phyloP scores from a whole-genome alignment of 2,329 filamentous ascomycete genomes.

The Xylariaceae sp. region DNA sequence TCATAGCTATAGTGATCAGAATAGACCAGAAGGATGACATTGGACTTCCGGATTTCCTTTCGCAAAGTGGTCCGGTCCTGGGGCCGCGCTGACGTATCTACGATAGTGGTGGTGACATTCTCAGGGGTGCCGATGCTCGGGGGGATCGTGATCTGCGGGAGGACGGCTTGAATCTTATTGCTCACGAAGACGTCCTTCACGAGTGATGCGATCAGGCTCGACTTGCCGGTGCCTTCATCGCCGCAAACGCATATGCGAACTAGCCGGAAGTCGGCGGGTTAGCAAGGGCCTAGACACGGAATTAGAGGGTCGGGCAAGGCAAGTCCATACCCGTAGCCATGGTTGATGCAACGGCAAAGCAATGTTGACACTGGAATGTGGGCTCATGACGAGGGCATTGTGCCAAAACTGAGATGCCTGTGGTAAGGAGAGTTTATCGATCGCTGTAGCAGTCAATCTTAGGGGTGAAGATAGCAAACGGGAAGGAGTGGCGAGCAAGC shows the following conservation, averaged over 20 bases:
- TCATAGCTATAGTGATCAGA: conserved; percentile 99
- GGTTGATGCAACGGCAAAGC: conserved; percentile 11
- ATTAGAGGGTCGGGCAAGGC: neutral
- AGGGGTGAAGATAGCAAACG: neutral
- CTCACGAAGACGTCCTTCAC: conserved; percentile 97
- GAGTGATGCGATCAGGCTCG: conserved; percentile 85
- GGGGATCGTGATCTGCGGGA: conserved; percentile 92
- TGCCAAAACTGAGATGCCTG: neutral
- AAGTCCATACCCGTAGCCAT: conserved; percentile 28
- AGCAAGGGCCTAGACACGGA: conserved; percentile 2
- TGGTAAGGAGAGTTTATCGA: neutral
- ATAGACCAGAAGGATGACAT: conserved; percentile 94
- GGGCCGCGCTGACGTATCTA: conserved; percentile 92
- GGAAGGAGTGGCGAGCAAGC: neutral
- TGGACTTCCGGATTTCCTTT: conserved; percentile 93
- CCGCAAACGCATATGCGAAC: conserved; percentile 95
- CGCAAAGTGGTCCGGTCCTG: conserved; percentile 86
- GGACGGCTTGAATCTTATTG: conserved; percentile 88
- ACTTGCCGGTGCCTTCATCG: conserved; percentile 93
- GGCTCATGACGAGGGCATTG: conserved; percentile 21
- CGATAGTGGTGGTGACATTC: conserved; percentile 94
- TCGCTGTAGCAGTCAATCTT: neutral
- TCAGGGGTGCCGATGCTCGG: conserved; percentile 89
- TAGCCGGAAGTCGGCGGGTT: conserved; percentile 18
- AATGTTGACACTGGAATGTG: conserved; percentile 11